Base-by-base conservation (phyloP, 768 basidiomycete genomes). In the Boletus speciosus region DNA sequence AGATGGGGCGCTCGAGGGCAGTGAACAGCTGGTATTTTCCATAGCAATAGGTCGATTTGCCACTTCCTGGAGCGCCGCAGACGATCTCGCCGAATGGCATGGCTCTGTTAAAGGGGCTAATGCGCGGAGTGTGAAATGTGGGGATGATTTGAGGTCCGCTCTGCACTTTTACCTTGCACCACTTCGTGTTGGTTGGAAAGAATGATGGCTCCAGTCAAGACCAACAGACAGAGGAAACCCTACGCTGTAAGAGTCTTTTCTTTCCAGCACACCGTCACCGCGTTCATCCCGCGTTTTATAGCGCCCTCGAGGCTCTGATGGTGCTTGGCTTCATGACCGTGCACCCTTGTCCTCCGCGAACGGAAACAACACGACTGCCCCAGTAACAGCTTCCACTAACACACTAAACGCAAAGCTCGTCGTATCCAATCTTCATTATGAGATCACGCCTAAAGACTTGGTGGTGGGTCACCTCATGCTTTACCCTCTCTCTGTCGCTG, bases 71-170 rank as follows among this genome's bases (percentile, higher is more conserved):
- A 10, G 91, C 85, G 5, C 90, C 90, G 60, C 89, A 88, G 51
- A 93, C 88, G 53, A 93, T 75, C 72, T 93, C 91, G 25, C 91
- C 90, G 61, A 93, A 93, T 14, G 90, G 88, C 91, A 93, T 91
- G 36, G 25, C 35, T 31, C 25, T 25, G 25, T 25, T 3, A 27
- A 27, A 29, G 29, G 29, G 29, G 53, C 43, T 47, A 42, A 1
- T 47, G 12, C 0, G 21, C 63, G 63, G 62, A 65, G 62, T 48
- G 0, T 49, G 19, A 61, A 64, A 41, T 14, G 8, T 14, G 8
- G 3, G 5, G 3, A 8, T 19, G 15, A 15, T 63, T 61, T 4
- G 29, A 49, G 15, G 52, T 58, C 62, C 62, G 61, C 48, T 36
- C 1, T 38, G 7, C 21, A 41, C 25, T 7, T 38, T 41, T 48